Conservation (phyloP, 148 eudicot species). For the Vaccinium vitisidaea region DNA sequence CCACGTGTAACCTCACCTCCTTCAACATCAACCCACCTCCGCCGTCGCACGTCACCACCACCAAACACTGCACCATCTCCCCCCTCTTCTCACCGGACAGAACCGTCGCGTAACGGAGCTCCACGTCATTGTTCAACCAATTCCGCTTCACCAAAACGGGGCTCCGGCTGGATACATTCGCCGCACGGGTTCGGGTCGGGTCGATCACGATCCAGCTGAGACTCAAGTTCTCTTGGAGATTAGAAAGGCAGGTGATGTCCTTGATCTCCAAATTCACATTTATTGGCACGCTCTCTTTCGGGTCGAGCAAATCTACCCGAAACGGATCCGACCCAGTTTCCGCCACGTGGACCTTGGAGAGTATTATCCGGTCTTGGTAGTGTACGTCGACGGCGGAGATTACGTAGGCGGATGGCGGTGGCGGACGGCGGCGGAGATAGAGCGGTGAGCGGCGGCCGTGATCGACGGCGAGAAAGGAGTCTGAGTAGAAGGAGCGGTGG, state of each 20-base stretch:
- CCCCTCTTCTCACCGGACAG: slow-evolving; percentile 4
- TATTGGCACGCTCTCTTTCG: slow-evolving; percentile 36
- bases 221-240: slow-evolving; percentile 31
- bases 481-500: slow-evolving; percentile 41
- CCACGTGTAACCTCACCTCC: slow-evolving; percentile 51
- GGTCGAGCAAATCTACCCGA: slow-evolving; percentile 49
- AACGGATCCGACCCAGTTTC: slow-evolving; percentile 40
- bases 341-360: slow-evolving; percentile 38
- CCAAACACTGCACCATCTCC: slow-evolving; percentile 32
- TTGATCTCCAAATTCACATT: slow-evolving; percentile 14
- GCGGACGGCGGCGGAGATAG: not conserved
- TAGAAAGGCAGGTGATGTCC: slow-evolving; percentile 19
- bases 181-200: slow-evolving; percentile 36
- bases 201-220: slow-evolving; percentile 72
- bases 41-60: slow-evolving; percentile 35
- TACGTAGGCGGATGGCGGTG: not conserved
- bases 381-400: slow-evolving; percentile 44
- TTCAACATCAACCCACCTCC: slow-evolving; percentile 38
- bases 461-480: slow-evolving; percentile 29
- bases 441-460: not conserved
- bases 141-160: slow-evolving; percentile 36
- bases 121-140: slow-evolving; percentile 34
- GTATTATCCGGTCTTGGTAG: slow-evolving; percentile 33
- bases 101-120: slow-evolving; percentile 30
- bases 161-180: slow-evolving; percentile 30